phyloP scores from a whole-genome alignment of 2,329 filamentous ascomycete genomes.

The Albophoma yamanashiensis region DNA sequence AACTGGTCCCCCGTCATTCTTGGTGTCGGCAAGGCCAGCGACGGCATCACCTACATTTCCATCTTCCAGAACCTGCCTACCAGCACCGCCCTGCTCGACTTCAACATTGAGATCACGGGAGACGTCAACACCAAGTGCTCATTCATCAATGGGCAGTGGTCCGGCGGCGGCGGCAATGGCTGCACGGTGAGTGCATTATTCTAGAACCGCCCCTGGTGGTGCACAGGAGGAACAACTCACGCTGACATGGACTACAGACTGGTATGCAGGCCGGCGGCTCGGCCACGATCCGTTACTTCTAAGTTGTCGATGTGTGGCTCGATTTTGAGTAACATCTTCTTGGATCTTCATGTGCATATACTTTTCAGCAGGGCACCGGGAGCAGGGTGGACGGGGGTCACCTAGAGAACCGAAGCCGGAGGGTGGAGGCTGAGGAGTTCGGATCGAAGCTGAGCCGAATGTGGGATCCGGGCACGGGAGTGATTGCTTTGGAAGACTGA shows the following conservation, averaged over 20 bases:
- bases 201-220: not conserved
- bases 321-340: constrained; percentile 14
- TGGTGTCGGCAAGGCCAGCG: constrained; percentile 59
- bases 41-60: constrained; percentile 65
- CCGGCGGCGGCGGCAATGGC: constrained; percentile 44
- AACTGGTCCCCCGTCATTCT: constrained; percentile 87
- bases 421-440: not conserved
- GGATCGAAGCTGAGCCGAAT: not conserved
- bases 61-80: constrained; percentile 80
- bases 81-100: constrained; percentile 58
- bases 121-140: constrained; percentile 51
- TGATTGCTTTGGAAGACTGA: not conserved
- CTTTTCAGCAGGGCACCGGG: constrained; percentile 11
- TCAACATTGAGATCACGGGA: constrained; percentile 67
- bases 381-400: not conserved
- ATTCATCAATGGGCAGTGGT: constrained; percentile 53
- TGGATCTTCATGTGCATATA: constrained; percentile 25
- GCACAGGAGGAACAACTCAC: not conserved
- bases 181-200: constrained; percentile 62
- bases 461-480: not conserved
- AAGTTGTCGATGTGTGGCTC: constrained; percentile 5
- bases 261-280: constrained; percentile 27
- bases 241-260: constrained; percentile 21
- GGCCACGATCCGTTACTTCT: constrained; percentile 34
- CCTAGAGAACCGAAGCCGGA: not conserved